Percentiles rank a stretch among this genome's conserved stretches.
Evolutionary conservation across 2,329 filamentous ascomycete genomes (phyloP).

Genomic region (Magnaporthales sp.): DNA sequence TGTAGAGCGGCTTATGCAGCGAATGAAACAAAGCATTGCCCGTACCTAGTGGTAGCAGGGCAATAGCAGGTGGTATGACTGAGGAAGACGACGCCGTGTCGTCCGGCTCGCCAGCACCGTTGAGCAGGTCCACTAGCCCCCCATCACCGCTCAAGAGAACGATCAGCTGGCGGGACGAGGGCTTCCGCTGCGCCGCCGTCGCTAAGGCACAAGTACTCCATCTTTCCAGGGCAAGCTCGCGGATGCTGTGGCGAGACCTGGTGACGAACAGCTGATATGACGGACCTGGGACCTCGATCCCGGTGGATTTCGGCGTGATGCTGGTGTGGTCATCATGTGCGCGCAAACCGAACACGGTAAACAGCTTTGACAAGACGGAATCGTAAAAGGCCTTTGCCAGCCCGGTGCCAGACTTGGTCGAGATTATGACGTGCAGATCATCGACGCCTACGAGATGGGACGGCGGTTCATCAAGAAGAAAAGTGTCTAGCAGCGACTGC

Average conservation of each 20-base stretch:
- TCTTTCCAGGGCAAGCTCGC: constrained; percentile 44
- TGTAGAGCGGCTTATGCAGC: constrained; percentile 48
- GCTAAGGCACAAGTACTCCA: constrained; percentile 12
- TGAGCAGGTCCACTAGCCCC: constrained; percentile 74
- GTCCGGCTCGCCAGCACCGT: constrained; percentile 36
- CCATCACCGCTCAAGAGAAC: constrained; percentile 83
- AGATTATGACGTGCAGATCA: constrained; percentile 56
- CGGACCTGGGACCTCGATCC: neutral
- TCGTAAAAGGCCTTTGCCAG: constrained; percentile 48
- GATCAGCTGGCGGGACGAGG: constrained; percentile 45
- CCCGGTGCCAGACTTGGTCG: constrained; percentile 55
- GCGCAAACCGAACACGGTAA: constrained; percentile 34
- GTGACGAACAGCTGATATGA: constrained; percentile 53
- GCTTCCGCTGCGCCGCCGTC: constrained; percentile 24
- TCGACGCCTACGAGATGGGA: constrained; percentile 9
- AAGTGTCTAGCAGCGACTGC: constrained; percentile 23
- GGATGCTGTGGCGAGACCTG: constrained; percentile 52
- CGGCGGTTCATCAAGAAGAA: constrained; percentile 29
- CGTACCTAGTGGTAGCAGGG: constrained; percentile 53
- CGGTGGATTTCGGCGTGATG: neutral
- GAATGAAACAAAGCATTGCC: constrained; percentile 59
- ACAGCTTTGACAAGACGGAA: constrained; percentile 44
- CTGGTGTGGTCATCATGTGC: constrained; percentile 7
- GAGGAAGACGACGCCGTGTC: constrained; percentile 2
- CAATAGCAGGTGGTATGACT: constrained; percentile 33